Percentiles rank a stretch among this genome's conserved stretches.
These are phyloP conservation scores for Exophiala aquamarina DNA, from an alignment of 2,329 filamentous ascomycete species.

Conservation along the genomic window DNA sequence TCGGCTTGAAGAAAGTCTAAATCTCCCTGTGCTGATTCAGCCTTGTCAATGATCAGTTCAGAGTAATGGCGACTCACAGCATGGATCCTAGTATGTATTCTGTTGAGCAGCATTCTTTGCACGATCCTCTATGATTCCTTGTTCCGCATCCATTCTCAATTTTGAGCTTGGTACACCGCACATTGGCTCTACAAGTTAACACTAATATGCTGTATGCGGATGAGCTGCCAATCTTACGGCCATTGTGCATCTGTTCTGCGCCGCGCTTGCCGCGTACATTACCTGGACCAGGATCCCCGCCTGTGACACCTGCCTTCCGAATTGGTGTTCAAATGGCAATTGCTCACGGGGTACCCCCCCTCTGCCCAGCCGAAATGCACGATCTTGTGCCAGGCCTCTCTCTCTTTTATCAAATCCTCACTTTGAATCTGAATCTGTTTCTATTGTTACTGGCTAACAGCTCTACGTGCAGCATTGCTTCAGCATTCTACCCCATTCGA, in stretches of 20 bases:
- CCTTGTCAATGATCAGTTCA: conserved; percentile 14
- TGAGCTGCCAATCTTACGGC: conserved; percentile 10
- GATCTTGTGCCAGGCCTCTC: conserved; percentile 23
- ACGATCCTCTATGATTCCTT: not conserved
- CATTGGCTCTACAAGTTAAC: conserved; percentile 21
- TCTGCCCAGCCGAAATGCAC: conserved; percentile 22
- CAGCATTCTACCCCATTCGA: conserved; percentile 40
- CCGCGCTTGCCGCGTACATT: conserved; percentile 19
- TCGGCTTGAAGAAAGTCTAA: conserved; percentile 17
- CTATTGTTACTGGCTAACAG: conserved; percentile 29
- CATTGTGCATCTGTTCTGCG: conserved; percentile 13
- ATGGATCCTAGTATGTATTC: conserved; percentile 26
- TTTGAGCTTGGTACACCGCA: conserved; percentile 7
- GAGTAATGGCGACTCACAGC: conserved; percentile 1
- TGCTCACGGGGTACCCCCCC: conserved; percentile 14
- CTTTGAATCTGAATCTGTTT: conserved; percentile 6
- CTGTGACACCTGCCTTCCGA: conserved; percentile 24
- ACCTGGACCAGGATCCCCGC: conserved; percentile 25
- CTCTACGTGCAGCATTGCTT: conserved; percentile 33
- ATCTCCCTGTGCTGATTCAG: conserved; percentile 19
- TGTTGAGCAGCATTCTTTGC: conserved; percentile 9
- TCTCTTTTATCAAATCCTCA: conserved; percentile 24
- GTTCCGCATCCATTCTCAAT: not conserved
- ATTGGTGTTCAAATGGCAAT: conserved; percentile 23
- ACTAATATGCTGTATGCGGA: conserved; percentile 21